Evolutionary conservation across 208 protist genomes (phyloP).

Genomic region (Trypanosoma scelopori): DNA sequence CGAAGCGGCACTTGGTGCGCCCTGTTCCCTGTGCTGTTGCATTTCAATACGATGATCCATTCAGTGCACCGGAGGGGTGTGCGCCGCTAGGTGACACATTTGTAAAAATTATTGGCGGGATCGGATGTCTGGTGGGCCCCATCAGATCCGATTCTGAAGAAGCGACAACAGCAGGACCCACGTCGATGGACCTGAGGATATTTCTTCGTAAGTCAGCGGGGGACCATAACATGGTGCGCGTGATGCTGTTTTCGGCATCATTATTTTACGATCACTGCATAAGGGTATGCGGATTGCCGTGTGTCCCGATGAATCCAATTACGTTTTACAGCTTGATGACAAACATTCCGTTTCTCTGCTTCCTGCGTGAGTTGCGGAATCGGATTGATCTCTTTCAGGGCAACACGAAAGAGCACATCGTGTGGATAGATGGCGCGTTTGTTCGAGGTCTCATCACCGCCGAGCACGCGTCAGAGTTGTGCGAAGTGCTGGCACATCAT

Average conservation of each 20-base stretch:
- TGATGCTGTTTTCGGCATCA: conserved; percentile 53
- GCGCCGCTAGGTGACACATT: conserved; percentile 35
- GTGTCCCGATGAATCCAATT: conserved; percentile 22
- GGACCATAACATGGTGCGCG: conserved; percentile 71
- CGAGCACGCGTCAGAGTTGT: conserved; percentile 24
- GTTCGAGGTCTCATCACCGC: conserved; percentile 32
- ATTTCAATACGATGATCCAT: conserved; percentile 53
- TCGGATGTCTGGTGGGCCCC: conserved; percentile 18
- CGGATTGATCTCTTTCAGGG: conserved; percentile 27
- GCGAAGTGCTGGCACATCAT: conserved; percentile 33
- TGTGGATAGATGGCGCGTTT: conserved; percentile 47
- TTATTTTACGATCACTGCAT: conserved; percentile 46
- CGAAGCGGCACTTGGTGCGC: conserved; percentile 23
- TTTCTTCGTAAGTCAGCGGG: conserved; percentile 71
- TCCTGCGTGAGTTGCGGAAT: conserved; percentile 67
- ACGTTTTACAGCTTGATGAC: conserved; percentile 51
- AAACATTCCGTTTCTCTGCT: conserved; percentile 77
- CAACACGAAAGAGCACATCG: conserved; percentile 17
- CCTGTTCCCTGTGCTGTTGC: conserved; percentile 62
- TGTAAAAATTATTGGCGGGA: conserved; percentile 57
- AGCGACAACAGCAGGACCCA: background rate
- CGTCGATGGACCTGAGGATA: conserved; percentile 41
- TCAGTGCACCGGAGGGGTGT: conserved; percentile 45
- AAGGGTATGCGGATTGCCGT: conserved; percentile 31
- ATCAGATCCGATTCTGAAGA: background rate